Base-by-base conservation (phyloP, 306 rosid genomes). In the Luffa aegyptiaca region DNA sequence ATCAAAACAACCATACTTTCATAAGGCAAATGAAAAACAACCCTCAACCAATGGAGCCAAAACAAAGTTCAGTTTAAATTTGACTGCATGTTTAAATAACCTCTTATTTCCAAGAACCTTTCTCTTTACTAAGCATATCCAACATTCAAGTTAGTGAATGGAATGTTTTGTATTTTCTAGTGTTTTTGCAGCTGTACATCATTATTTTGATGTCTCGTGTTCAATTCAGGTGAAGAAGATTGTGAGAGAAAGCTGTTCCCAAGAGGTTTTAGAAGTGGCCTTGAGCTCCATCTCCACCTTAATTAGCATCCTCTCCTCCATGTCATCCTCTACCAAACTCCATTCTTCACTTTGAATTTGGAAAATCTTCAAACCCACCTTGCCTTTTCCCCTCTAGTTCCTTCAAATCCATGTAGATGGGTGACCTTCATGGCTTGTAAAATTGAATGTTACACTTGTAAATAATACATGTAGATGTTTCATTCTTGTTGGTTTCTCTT, bases 191-290 rank as follows among this genome's bases (percentile, higher is more conserved):
- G 72, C 72, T 5, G 12, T 21, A 5, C 5, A 9, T 16, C 41
- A 46, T 21, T 45, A 6, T 5, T 44, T 48, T 46, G 44, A 11
- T 21, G 59, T 41, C 12, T 17, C 13, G 13, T 73, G 56, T 31
- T 5, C 14, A 3, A 48, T 14, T 78, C 74, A 78, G 81, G 81
- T 61, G 81, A 78, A 62, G 81, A 78, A 31, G 73, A 62, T 62
- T 14, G 81, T 48, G 46, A 61, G 81, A 31, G 72, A 62, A 37
- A 63, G 81, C 71, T 59, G 73, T 78, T 78, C 81, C n/a, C 73
- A 46, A 62, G 81, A 78, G 65, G 81, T 78, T 26, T 61, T 78
- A 44, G 56, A 78, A 45, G 44, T 44, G 73, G 81, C 81, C 5
- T 59, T 78, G 31, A 20, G 57, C 39, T 78, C 74, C 46, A 14